phyloP scores from a whole-genome alignment of 306 rosid species.

The Amphicarpaea edgeworthii region DNA sequence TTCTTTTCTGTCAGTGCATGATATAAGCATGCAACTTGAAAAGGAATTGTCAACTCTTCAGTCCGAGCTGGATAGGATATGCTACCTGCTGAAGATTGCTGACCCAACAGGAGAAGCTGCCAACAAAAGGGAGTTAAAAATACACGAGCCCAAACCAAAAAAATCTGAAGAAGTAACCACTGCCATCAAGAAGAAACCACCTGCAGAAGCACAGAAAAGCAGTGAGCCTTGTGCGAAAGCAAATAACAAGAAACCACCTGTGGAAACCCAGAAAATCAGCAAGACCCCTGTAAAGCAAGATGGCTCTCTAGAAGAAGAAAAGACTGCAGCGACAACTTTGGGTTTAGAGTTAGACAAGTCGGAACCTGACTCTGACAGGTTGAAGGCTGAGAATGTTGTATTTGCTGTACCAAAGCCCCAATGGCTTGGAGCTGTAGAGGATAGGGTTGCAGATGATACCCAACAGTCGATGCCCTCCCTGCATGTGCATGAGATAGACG shows the following conservation, averaged over 20 bases:
- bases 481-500: constrained; percentile 50
- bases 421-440: constrained; percentile 89
- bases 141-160: constrained; percentile 57
- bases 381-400: constrained; percentile 57
- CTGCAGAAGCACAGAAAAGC: constrained; percentile 51
- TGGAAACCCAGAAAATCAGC: constrained; percentile 49
- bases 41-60: constrained; percentile 79
- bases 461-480: constrained; percentile 51
- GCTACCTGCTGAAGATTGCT: constrained; percentile 88
- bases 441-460: constrained; percentile 55
- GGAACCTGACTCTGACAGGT: constrained; percentile 51
- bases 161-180: constrained; percentile 52
- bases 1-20: constrained; percentile 67
- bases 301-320: constrained; percentile 52
- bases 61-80: constrained; percentile 80
- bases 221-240: constrained; percentile 36
- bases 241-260: constrained; percentile 50
- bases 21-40: constrained; percentile 71
- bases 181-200: constrained; percentile 53
- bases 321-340: constrained; percentile 44
- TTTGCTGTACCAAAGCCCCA: constrained; percentile 76
- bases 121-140: constrained; percentile 76
- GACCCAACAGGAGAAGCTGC: constrained; percentile 93
- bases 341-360: constrained; percentile 49
- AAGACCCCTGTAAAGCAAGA: constrained; percentile 42